Evolutionary conservation across 208 protist genomes (phyloP).

Genomic region (Trypanosoma grayi): DNA sequence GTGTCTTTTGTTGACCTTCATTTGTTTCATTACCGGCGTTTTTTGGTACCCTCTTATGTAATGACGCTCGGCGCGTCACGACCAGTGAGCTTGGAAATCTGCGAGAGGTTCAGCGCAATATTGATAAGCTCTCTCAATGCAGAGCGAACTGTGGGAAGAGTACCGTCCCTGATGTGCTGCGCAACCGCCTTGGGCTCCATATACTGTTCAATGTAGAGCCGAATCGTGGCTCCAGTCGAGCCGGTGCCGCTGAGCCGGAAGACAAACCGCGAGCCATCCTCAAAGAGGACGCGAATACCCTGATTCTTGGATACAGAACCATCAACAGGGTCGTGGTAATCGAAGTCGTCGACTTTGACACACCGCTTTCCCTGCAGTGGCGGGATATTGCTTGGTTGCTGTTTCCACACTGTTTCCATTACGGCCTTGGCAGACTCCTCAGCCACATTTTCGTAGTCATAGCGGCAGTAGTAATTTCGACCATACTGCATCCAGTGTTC

Average conservation of each 20-base stretch:
- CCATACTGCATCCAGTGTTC: conserved; percentile 96
- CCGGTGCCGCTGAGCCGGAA: conserved; percentile 96
- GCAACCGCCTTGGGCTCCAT: conserved; percentile 49
- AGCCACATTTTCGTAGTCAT: conserved; percentile 97
- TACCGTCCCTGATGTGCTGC: conserved; percentile 31
- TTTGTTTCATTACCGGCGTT: neutral
- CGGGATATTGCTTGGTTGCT: conserved; percentile 34
- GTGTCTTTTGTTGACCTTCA: too few relatives aligned
- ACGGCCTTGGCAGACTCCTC: conserved; percentile 78
- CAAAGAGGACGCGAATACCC: conserved; percentile 95
- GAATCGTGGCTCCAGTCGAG: conserved; percentile 94
- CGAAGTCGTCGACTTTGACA: conserved; percentile 92
- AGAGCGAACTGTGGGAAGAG: conserved; percentile 42
- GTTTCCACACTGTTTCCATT: conserved; percentile 64
- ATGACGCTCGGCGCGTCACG: conserved; percentile 95
- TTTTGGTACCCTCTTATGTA: conserved; percentile 66
- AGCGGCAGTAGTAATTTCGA: conserved; percentile 96
- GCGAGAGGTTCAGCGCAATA: conserved; percentile 80
- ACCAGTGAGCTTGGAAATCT: conserved; percentile 88
- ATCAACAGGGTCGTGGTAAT: conserved; percentile 97
- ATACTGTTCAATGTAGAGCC: conserved; percentile 97
- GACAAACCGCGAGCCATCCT: conserved; percentile 95
- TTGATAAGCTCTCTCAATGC: conserved; percentile 85
- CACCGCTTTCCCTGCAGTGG: conserved; percentile 44
- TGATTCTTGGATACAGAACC: conserved; percentile 82